These are phyloP conservation scores for Annulohypoxylon truncatum DNA, from an alignment of 2,329 filamentous ascomycete species.

Conservation along the genomic window DNA sequence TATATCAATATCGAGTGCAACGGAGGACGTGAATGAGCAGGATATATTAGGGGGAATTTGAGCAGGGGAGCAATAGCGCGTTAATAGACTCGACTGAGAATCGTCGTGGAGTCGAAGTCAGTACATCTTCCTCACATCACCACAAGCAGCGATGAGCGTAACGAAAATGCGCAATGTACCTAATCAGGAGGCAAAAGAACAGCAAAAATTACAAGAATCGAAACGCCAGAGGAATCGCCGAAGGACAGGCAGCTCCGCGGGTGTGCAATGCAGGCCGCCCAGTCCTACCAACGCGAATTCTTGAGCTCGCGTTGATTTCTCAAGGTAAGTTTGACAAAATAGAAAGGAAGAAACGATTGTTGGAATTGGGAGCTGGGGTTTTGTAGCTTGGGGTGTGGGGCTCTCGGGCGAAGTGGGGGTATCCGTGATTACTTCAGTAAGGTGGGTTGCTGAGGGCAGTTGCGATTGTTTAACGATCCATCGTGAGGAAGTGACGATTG, in stretches of 20 bases:
- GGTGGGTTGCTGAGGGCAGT: background rate
- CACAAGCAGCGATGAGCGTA: slow-evolving; percentile 14
- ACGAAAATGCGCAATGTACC: slow-evolving; percentile 6
- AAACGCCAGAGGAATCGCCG: slow-evolving; percentile 19
- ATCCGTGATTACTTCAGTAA: background rate
- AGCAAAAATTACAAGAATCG: slow-evolving; percentile 18
- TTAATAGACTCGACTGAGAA: background rate
- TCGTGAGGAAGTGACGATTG: too few relatives aligned
- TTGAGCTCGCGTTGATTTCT: slow-evolving; percentile 25
- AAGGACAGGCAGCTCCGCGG: slow-evolving; percentile 5
- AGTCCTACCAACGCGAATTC: slow-evolving; percentile 12
- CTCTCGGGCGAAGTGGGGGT: background rate
- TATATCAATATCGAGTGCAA: too few relatives aligned
- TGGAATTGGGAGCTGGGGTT: background rate
- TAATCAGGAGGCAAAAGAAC: background rate
- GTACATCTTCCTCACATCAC: slow-evolving; percentile 19
- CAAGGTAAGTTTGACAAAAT: slow-evolving; percentile 26
- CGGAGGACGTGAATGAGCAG: background rate
- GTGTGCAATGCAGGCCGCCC: slow-evolving; percentile 16
- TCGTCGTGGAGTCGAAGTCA: background rate
- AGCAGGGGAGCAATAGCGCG: background rate
- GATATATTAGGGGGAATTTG: too few relatives aligned
- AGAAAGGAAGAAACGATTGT: background rate
- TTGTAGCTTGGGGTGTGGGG: slow-evolving; percentile 3
- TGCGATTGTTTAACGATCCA: too few relatives aligned